Evolutionary conservation across 2,329 filamentous ascomycete species (phyloP).

Genomic region (Cladophialophora psammophila): DNA sequence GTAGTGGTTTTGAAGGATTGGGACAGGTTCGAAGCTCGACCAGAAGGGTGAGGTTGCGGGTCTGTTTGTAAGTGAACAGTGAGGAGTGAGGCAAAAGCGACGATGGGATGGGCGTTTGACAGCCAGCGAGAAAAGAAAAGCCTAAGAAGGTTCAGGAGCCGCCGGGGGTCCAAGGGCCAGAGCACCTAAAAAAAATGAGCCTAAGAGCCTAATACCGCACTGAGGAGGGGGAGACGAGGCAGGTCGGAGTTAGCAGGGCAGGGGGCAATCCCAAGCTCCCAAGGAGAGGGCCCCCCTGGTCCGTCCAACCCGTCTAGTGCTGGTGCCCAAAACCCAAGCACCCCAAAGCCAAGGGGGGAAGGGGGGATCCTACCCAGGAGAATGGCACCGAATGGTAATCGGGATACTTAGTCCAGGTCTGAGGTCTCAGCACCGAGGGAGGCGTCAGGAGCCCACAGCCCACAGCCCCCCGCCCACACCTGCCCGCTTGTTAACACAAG

Average conservation of each 20-base stretch:
- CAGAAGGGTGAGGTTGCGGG: conserved; percentile 3
- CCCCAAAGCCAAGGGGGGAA: background rate
- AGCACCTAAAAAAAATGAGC: conserved; percentile 4
- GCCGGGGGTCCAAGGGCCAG: background rate
- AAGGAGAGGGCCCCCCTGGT: background rate
- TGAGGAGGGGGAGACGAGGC: background rate
- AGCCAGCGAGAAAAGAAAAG: conserved; percentile 2
- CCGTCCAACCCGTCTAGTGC: background rate
- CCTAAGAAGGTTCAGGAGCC: conserved; percentile 1
- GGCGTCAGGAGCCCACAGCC: conserved; percentile 1
- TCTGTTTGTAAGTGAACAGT: background rate
- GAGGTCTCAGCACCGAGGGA: background rate
- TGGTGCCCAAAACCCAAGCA: background rate
- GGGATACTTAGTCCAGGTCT: background rate
- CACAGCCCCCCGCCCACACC: background rate
- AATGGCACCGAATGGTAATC: conserved; percentile 6
- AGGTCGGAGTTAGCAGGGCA: background rate
- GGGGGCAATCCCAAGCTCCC: too few relatives aligned
- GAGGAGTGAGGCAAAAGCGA: conserved; percentile 1
- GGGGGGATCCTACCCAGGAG: background rate
- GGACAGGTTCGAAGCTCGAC: background rate
- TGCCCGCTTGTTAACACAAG: background rate
- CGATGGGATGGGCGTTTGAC: background rate
- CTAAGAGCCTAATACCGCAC: background rate
- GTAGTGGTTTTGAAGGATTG: background rate